Base-by-base conservation (phyloP, 2,329 filamentous ascomycete genomes). In the Aspergillus sp. region DNA sequence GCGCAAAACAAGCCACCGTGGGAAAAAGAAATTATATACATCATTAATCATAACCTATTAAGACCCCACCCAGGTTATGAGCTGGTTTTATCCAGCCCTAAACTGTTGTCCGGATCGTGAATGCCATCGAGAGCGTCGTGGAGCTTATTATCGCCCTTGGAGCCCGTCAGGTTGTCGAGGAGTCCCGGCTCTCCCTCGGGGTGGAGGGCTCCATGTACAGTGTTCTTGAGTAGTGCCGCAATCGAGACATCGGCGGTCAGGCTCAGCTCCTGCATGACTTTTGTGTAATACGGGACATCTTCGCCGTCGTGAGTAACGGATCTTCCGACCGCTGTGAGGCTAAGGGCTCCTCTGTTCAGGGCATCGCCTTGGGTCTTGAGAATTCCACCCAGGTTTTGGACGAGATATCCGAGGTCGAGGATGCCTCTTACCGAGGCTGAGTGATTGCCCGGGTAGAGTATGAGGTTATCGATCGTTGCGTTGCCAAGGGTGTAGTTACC, bases 381-480 rank as follows among this genome's bases (percentile, higher is more conserved):
- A 4, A 74, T 59, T 0, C 55, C 46, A 4, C 55, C 44, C 5
- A 75, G 57, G 41, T 75, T 67, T 1, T 62, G 47, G 53, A 71
- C 31, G 6, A 80, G 60, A 0, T 72, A 67, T 2, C 64, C 66
- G 43, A 84, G 75, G 62, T 86, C 76, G 47, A 83, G 70, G 8
- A 68, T 75, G 21, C 77, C 78, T 37, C 74, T 76, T 65, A 86
- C 77, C 2, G 79, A 75, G 51, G 80, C 70, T 1, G 66, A 74
- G 67, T 86, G 83, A 62, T 77, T 73, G 23, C 84, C 84, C 0
- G 84, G 84, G n/a, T 67, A 72, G 23, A 86, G 72, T 8, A 77
- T 71, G 35, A 86, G 72, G 62, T 84, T 70, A 37, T 76, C 69
- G 27, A 86, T 71, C 0, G 80, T 77, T 2, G 79, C 67, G 52